phyloP scores from a whole-genome alignment of 1,284 basidiomycete genomes.

The Xerocomus minutiporus region DNA sequence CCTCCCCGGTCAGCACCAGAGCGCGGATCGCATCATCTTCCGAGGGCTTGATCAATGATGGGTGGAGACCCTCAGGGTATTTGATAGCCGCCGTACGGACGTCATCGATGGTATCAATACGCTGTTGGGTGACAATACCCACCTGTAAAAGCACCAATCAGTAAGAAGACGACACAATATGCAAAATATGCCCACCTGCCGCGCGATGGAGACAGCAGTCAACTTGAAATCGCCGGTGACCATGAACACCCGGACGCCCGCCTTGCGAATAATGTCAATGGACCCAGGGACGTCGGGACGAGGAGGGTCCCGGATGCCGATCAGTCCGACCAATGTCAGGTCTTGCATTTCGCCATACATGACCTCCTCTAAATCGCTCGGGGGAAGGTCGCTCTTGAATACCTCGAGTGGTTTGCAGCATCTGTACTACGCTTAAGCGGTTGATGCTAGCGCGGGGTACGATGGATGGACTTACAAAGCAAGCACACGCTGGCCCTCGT shows the following conservation, averaged over 20 bases:
- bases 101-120: conserved; percentile 41
- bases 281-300: conserved; percentile 46
- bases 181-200: conserved; percentile 28
- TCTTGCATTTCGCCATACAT: conserved; percentile 36
- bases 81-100: conserved; percentile 27
- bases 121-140: conserved; percentile 52
- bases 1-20: conserved; percentile 45
- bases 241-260: conserved; percentile 50
- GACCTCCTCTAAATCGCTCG: conserved; percentile 38
- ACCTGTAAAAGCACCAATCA: conserved; percentile 46
- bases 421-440: conserved; percentile 2
- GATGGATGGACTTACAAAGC: conserved; percentile 32
- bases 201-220: conserved; percentile 45
- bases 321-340: conserved; percentile 51
- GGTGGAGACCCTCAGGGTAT: conserved; percentile 13
- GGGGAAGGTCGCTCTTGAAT: conserved; percentile 29
- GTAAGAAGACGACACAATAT: conserved; percentile 34
- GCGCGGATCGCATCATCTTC: conserved; percentile 30
- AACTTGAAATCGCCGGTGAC: conserved; percentile 52
- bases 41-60: conserved; percentile 25
- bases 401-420: conserved; percentile 29
- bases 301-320: conserved; percentile 58
- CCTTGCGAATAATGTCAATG: conserved; percentile 43
- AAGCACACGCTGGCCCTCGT: conserved; percentile 59
- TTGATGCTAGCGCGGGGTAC: conserved; percentile 4